Conservation (phyloP, 1,139 yeast species). For the Yamadazyma sp. region DNA sequence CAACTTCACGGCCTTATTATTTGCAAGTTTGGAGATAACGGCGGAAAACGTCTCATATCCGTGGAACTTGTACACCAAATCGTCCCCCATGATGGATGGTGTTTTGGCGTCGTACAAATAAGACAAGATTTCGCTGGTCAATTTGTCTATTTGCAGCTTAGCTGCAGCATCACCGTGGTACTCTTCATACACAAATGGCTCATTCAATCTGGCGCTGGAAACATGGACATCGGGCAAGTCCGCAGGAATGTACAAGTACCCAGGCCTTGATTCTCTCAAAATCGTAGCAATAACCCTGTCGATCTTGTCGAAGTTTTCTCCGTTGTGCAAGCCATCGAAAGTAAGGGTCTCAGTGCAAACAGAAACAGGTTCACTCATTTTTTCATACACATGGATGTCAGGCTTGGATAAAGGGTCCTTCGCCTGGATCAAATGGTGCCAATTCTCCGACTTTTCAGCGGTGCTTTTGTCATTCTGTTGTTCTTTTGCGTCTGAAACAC, state of each 20-base stretch:
- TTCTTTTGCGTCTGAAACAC: slow-evolving; percentile 49
- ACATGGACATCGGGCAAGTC: slow-evolving; percentile 60
- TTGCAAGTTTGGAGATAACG: slow-evolving; percentile 41
- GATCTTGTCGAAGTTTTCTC: slow-evolving; percentile 43
- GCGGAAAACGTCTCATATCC: slow-evolving; percentile 38
- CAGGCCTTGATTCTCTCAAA: slow-evolving; percentile 66
- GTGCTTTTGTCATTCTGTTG: slow-evolving; percentile 27
- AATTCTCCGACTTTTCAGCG: slow-evolving; percentile 24
- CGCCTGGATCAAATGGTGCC: slow-evolving; percentile 72
- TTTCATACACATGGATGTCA: slow-evolving; percentile 65
- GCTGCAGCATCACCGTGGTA: slow-evolving; percentile 18
- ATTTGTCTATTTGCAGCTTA: slow-evolving; percentile 26
- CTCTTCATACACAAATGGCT: slow-evolving; percentile 25
- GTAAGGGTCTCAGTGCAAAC: slow-evolving; percentile 59
- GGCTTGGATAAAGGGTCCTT: slow-evolving; percentile 45
- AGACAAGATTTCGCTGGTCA: slow-evolving; percentile 48
- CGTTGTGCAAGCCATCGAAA: slow-evolving; percentile 37
- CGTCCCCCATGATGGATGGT: slow-evolving; percentile 70
- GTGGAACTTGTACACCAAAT: slow-evolving; percentile 58
- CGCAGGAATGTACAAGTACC: slow-evolving; percentile 73
- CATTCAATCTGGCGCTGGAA: slow-evolving; percentile 29
- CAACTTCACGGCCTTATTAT: slow-evolving; percentile 26
- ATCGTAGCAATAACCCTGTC: slow-evolving; percentile 65
- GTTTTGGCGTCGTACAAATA: slow-evolving; percentile 49
- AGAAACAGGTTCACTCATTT: slow-evolving; percentile 58